A percentile compares a stretch with the other conserved stretches of the same genome.
Conservation (phyloP, 192 early-diverging fungal genomes). For the Funneliformis mosseae region DNA sequence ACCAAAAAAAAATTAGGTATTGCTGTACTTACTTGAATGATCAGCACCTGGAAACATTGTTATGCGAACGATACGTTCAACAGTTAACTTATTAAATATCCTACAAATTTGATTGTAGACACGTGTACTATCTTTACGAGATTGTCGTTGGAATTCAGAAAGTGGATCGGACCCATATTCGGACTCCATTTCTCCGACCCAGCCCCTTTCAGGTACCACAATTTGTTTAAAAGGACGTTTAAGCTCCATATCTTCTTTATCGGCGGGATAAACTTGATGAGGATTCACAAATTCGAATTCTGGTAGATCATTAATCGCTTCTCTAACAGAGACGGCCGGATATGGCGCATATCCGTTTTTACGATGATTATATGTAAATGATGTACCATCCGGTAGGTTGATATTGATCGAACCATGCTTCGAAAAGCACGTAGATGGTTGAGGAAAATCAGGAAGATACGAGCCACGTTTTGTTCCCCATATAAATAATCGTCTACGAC, state of each 20-base stretch:
- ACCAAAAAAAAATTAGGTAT: neutral
- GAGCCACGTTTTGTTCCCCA: slow-evolving; percentile 61
- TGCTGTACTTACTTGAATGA: slow-evolving; percentile 42
- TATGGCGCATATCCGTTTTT: slow-evolving; percentile 57
- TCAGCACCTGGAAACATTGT: slow-evolving; percentile 53
- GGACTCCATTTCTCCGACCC: slow-evolving; percentile 51
- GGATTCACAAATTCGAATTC: slow-evolving; percentile 67
- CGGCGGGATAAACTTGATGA: slow-evolving; percentile 45
- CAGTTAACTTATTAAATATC: slow-evolving; percentile 41
- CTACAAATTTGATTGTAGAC: slow-evolving; percentile 36
- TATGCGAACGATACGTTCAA: slow-evolving; percentile 58
- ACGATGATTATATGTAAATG: slow-evolving; percentile 48
- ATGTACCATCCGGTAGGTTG: slow-evolving; percentile 43
- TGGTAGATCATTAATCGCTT: slow-evolving; percentile 70
- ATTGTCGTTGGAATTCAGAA: slow-evolving; percentile 56
- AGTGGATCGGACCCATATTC: slow-evolving; percentile 44
- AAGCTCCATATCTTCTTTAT: slow-evolving; percentile 36
- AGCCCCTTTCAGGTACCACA: slow-evolving; percentile 25
- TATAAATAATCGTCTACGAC: slow-evolving; percentile 66
- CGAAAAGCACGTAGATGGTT: slow-evolving; percentile 55
- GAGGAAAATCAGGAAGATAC: slow-evolving; percentile 60
- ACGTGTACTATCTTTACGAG: slow-evolving; percentile 46
- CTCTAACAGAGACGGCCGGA: slow-evolving; percentile 58
- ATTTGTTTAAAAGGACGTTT: slow-evolving; percentile 32
- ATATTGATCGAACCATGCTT: slow-evolving; percentile 47